These are phyloP conservation scores for Platismatia glauca DNA, from an alignment of 495 filamentous ascomycete genomes.

Conservation along the genomic window DNA sequence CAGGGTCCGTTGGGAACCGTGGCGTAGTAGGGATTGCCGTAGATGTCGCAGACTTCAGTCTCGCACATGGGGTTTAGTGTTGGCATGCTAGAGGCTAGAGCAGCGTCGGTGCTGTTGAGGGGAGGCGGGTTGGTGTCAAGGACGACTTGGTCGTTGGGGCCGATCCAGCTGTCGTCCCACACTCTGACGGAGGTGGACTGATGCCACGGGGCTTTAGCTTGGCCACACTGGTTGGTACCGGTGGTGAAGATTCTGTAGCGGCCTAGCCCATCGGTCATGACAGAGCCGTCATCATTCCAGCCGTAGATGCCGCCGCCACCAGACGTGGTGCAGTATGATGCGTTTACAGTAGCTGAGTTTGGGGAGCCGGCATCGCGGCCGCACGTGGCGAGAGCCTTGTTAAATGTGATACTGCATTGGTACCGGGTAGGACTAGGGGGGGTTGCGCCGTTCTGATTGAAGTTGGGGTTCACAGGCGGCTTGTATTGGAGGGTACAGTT, in stretches of 20 bases:
- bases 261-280: conserved; percentile 5
- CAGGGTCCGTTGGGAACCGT: not conserved
- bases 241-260: conserved; percentile 13
- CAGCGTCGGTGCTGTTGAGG: not conserved
- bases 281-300: conserved; percentile 18
- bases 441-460: not conserved
- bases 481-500: conserved; percentile 15
- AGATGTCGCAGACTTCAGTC: conserved; percentile 12
- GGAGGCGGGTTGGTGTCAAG: conserved; percentile 14
- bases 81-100: not conserved
- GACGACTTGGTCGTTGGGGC: conserved; percentile 6
- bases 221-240: conserved; percentile 16
- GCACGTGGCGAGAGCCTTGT: conserved; percentile 3
- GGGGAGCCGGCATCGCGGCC: conserved; percentile 10
- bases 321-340: conserved; percentile 14
- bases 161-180: conserved; percentile 11
- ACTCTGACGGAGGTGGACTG: not conserved
- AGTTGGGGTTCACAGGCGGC: conserved; percentile 1
- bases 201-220: conserved; percentile 7
- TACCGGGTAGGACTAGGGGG: not conserved
- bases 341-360: not conserved
- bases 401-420: conserved; percentile 1
- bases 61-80: conserved; percentile 6
- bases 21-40: conserved; percentile 15
- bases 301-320: conserved; percentile 17